Conservation (phyloP, 2,329 filamentous ascomycete species). For the Botrytis hyacinthi region DNA sequence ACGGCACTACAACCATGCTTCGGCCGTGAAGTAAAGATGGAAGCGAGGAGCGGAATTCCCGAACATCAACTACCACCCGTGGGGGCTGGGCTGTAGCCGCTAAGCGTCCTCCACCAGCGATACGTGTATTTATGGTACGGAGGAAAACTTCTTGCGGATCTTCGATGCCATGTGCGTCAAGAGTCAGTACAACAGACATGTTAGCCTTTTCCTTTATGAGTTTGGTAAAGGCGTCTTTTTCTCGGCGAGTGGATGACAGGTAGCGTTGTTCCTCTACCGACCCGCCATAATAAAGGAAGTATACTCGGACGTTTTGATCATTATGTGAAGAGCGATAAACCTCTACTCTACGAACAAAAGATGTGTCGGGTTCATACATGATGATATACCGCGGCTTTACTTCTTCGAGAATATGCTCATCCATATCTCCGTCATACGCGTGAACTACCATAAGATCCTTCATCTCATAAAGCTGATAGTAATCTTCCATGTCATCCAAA, state of each 20-base stretch:
- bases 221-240: constrained; percentile 94
- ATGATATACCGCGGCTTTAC: constrained; percentile 90
- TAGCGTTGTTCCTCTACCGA: constrained; percentile 96
- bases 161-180: constrained; percentile 64
- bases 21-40: constrained; percentile 89
- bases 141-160: constrained; percentile 91
- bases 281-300: constrained; percentile 93
- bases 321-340: constrained; percentile 94
- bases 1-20: constrained; percentile 84
- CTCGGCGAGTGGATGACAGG: constrained; percentile 81
- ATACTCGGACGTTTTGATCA: constrained; percentile 84
- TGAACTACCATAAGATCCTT: constrained; percentile 85
- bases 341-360: constrained; percentile 91
- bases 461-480: constrained; percentile 89
- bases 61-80: constrained; percentile 89
- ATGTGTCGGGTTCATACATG: constrained; percentile 96
- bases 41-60: constrained; percentile 90
- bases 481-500: constrained; percentile 87
- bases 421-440: constrained; percentile 91
- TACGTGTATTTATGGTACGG: constrained; percentile 92
- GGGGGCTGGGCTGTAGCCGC: constrained; percentile 82
- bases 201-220: constrained; percentile 90
- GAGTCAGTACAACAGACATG: constrained; percentile 86
- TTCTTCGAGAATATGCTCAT: constrained; percentile 95
- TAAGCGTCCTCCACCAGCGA: constrained; percentile 86